Evolutionary conservation across 306 rosid genomes (phyloP).

Genomic region (Sphenostylis stenocarpa): DNA sequence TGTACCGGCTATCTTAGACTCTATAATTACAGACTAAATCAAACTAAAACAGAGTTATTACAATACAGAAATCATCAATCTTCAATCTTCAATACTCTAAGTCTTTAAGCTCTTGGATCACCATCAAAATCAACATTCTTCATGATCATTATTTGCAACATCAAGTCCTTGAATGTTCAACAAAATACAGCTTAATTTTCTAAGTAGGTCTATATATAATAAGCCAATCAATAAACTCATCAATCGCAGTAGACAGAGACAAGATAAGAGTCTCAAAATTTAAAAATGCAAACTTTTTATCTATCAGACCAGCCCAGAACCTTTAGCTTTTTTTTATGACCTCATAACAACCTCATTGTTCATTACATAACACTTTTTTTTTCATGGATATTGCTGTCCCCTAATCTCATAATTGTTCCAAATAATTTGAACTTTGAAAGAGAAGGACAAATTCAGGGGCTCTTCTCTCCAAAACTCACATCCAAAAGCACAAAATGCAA

Average conservation of each 20-base stretch:
- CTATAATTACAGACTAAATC: too few species aligned
- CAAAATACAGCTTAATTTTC: too few species aligned
- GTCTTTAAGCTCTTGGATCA: too few species aligned
- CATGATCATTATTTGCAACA: too few species aligned
- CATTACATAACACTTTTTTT: neutral
- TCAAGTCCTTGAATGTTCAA: too few species aligned
- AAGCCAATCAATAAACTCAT: neutral
- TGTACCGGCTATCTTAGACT: too few species aligned
- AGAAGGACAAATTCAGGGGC: neutral
- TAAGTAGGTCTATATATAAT: neutral
- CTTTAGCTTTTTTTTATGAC: neutral
- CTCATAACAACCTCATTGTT: neutral
- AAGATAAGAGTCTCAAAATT: neutral
- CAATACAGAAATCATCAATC: too few species aligned
- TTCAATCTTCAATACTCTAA: too few species aligned
- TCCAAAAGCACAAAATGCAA: neutral
- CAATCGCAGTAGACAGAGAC: neutral
- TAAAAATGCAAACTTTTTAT: neutral
- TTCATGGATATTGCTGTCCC: neutral
- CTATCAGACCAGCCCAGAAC: neutral
- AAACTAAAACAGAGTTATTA: too few species aligned
- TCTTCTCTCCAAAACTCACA: neutral
- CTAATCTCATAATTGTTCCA: neutral
- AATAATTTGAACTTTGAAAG: neutral
- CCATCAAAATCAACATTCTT: too few species aligned